Evolutionary conservation across 1,139 yeast genomes (phyloP).

Genomic region (Suhomyces panamericanus): DNA sequence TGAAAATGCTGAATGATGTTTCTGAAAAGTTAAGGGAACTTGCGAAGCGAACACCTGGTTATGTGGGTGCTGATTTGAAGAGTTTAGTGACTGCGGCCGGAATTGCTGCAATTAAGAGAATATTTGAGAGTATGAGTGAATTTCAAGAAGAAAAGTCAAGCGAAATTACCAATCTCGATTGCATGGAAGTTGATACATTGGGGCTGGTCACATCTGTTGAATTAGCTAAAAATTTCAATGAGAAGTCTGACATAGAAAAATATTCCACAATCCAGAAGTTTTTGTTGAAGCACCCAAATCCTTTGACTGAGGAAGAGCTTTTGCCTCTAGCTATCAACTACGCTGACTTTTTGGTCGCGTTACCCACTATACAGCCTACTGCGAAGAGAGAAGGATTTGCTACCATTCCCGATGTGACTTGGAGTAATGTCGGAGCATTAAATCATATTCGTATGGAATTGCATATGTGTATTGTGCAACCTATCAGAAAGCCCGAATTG

Average conservation of each 20-base stretch:
- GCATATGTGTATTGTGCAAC: slow-evolving; percentile 97
- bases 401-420: slow-evolving; percentile 95
- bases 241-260: slow-evolving; percentile 39
- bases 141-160: slow-evolving; percentile 26
- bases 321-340: slow-evolving; percentile 71
- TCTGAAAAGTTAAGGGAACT: slow-evolving; percentile 64
- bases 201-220: slow-evolving; percentile 14
- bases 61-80: slow-evolving; percentile 95
- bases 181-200: slow-evolving; percentile 47
- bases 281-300: slow-evolving; percentile 71
- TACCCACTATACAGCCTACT: slow-evolving; percentile 95
- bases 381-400: slow-evolving; percentile 99
- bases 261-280: slow-evolving; percentile 74
- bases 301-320: slow-evolving; percentile 73
- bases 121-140: slow-evolving; percentile 56
- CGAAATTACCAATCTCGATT: slow-evolving; percentile 17
- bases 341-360: slow-evolving; percentile 78
- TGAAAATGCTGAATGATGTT: slow-evolving; percentile 63
- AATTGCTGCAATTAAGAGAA: slow-evolving; percentile 88
- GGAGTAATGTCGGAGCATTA: slow-evolving; percentile 95
- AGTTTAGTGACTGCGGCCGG: slow-evolving; percentile 96
- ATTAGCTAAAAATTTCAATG: slow-evolving; percentile 22
- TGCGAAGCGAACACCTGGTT: slow-evolving; percentile 96
- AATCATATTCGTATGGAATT: slow-evolving; percentile 78
- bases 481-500: slow-evolving; percentile 88